Base-by-base conservation (phyloP, 139 green algal genomes). In the Astrephomene gubernaculifera region DNA sequence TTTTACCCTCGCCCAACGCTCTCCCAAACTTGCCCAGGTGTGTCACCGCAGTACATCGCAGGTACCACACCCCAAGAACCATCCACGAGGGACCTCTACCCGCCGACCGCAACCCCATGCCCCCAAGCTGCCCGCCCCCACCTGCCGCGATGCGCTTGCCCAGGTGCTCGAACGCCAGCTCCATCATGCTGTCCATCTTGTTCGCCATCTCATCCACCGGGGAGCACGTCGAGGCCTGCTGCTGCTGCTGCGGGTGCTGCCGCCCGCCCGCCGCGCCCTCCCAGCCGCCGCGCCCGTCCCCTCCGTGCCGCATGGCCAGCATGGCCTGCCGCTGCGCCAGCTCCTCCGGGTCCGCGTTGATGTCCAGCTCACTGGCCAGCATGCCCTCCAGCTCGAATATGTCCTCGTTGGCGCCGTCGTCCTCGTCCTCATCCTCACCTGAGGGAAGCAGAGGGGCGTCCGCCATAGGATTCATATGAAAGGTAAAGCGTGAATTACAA, bases 111-210 rank as follows among this genome's bases (percentile, higher is more conserved):
- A n/a, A n/a, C n/a, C n/a, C n/a, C n/a, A n/a, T n/a, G n/a, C n/a
- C n/a, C n/a, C n/a, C n/a, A n/a, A n/a, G n/a, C n/a, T n/a, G n/a
- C n/a, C n/a, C n/a, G n/a, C n/a, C n/a, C 76, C 43, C 79, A 92
- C 82, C 93, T 94, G 89, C 68, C 3, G 85, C 79, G 2, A 78
- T 73, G 0, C 94, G 79, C 65, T 82, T 76, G 41, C 61, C 22
- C 79, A 98, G 67, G 90, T 98, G 94, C 63, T 90, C 76, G 31
- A 98, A 92, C 4, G 85, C 89, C 71, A 97, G 89, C 87, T 97
- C 93, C 96, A 98, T 98, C 87, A 98, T 72, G 25, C 84, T 90
- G 89, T 98, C 96, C 88, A 98, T 89, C 92, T 96, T 98, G 82
- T 98, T 94, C 0, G 93, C 96, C n/a, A 89, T 87, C 86, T 92